Base-by-base conservation (phyloP, 2,329 filamentous ascomycete genomes). In the Cercospora sp. region DNA sequence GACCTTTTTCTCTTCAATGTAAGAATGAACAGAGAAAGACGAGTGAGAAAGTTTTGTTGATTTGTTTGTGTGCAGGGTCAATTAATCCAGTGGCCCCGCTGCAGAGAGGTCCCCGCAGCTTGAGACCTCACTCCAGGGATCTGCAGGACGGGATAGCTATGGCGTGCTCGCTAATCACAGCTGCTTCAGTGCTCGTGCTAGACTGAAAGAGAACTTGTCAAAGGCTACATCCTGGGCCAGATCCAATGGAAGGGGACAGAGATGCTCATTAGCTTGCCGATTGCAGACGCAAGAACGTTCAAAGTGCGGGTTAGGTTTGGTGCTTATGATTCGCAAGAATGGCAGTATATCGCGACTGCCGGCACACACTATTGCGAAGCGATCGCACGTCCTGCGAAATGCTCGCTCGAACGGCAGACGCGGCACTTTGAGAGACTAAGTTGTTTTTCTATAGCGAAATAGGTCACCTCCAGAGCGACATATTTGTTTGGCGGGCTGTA, bases 91-190 rank as follows among this genome's bases (percentile, higher is more conserved):
- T 53, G 31, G 42, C 61, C 61, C 60, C 26, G 36, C 61, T 33
- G 42, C 18, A 55, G 61, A 63, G 45, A 64, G 48, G 48, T 64
- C 45, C 33, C 61, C 61, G 48, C 61, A 64, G 51, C 51, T 33
- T 39, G 55, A 59, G 33, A 36, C 55, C 26, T 58, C 55, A 58
- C 55, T 58, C 48, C 53, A 31, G 51, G 53, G 62, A 64, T 64
- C 53, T 64, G 20, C 62, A 64, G 9, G 26, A 64, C 33, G 36
- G 61, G 30, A 64, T 33, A 64, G 61, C 61, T 57, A 64, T 64
- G 62, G 62, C 62, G 62, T 64, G 62, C 62, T 64, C 30, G 55
- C 55, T 36, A 59, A 57, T n/a, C 30, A 13, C 48, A 33, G 55
- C 18, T 39, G n/a, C 61, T 57, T 13, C 31, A 45, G 20, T 30